These are phyloP conservation scores for Phalaenopsis hybrid DNA, from an alignment of 116 monocot genomes.

Conservation along the genomic window DNA sequence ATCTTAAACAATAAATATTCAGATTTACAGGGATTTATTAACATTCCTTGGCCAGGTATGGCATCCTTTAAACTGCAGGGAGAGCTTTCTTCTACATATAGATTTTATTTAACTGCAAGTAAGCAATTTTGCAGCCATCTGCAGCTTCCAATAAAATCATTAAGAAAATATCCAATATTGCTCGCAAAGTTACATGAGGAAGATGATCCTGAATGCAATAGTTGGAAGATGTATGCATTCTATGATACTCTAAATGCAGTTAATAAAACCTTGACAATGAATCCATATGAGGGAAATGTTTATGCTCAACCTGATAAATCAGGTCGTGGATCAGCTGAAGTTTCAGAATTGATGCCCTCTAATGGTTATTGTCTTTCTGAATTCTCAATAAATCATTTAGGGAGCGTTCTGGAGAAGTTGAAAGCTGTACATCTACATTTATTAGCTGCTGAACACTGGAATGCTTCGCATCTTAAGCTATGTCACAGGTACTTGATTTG, in stretches of 20 bases:
- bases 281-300: conserved; percentile 4
- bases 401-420: conserved; percentile 27
- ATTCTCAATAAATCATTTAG: conserved; percentile 5
- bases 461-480: conserved; percentile 28
- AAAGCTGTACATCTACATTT: conserved; percentile 37
- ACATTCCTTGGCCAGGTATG: conserved; percentile 3
- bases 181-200: conserved; percentile 16
- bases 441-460: conserved; percentile 46
- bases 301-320: conserved; percentile 6
- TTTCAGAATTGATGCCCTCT: conserved; percentile 3
- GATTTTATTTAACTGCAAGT: conserved; percentile 5
- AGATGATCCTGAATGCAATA: conserved; percentile 12
- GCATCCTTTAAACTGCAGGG: neutral
- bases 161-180: neutral
- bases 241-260: conserved; percentile 11
- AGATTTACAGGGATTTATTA: neutral
- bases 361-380: conserved; percentile 8
- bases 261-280: conserved; percentile 6
- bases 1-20: neutral
- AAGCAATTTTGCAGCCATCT: neutral
- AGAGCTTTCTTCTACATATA: neutral
- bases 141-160: conserved; percentile 12
- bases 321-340: neutral
- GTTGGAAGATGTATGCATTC: conserved; percentile 16
- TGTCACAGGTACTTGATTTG: conserved; percentile 31